These are phyloP conservation scores for Albizia julibrissin DNA, from an alignment of 306 rosid genomes.

Conservation along the genomic window DNA sequence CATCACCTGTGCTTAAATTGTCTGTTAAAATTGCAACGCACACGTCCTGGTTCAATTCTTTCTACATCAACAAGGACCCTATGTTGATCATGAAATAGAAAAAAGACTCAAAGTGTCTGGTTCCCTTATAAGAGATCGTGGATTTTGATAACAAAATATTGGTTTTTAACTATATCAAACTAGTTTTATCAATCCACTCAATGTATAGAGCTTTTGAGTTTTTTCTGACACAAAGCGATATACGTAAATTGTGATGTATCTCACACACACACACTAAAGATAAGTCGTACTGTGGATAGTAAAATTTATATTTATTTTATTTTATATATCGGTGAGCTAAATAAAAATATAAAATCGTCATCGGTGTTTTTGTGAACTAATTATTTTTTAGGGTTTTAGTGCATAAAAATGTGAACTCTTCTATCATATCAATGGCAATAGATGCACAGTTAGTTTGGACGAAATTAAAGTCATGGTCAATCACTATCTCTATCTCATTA, in stretches of 20 bases:
- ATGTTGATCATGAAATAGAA: neutral
- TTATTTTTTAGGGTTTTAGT: neutral
- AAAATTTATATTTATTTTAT: neutral
- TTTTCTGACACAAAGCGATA: neutral
- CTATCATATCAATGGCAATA: neutral
- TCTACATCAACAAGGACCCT: neutral
- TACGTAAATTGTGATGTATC: neutral
- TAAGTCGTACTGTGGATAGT: neutral
- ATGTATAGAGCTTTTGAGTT: too few species aligned
- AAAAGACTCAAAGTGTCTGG: neutral
- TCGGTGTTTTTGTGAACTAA: neutral
- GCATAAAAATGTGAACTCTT: neutral
- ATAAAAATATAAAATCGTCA: too few species aligned
- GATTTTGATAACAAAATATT: neutral
- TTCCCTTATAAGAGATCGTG: neutral
- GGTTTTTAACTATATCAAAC: neutral
- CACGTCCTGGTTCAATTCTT: slow-evolving; percentile 30
- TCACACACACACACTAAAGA: too few species aligned
- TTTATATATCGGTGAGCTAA: neutral
- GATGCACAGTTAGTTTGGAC: neutral
- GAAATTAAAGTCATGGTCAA: neutral
- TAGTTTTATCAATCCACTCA: neutral
- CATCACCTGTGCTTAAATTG: neutral
- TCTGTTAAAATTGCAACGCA: neutral
- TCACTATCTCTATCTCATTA: neutral